A percentile compares a stretch with the other conserved stretches of the same genome.
phyloP scores from a whole-genome alignment of 164 flowering plant species.

The Vitis riparia region DNA sequence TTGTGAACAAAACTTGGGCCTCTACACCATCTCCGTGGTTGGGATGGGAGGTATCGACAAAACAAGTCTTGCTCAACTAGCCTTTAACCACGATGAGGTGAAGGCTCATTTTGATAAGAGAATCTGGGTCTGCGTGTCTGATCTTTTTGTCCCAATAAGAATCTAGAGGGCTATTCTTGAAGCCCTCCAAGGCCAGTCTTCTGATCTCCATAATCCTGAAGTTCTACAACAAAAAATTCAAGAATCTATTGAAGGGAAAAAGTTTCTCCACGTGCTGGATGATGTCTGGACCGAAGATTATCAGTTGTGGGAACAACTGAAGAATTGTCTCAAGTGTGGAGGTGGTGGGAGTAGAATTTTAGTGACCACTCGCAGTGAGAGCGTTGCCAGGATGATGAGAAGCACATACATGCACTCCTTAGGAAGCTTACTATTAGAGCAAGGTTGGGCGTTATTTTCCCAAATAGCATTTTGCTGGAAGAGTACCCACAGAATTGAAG shows the following conservation, averaged over 20 bases:
- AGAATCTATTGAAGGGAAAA: constrained; percentile 2
- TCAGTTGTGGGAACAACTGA: background rate
- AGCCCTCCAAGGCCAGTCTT: background rate
- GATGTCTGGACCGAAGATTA: background rate
- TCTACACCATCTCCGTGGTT: too few species aligned
- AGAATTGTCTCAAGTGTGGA: background rate
- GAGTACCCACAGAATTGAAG: background rate
- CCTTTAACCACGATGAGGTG: too few species aligned
- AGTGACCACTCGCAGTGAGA: background rate
- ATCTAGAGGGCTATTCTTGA: background rate
- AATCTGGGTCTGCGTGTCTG: too few species aligned
- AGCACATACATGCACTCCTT: background rate
- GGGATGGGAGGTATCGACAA: too few species aligned
- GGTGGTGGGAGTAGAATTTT: background rate
- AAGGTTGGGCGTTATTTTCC: background rate
- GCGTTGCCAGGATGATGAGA: background rate
- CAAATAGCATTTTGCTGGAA: background rate
- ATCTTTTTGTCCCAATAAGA: too few species aligned
- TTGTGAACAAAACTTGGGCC: too few species aligned
- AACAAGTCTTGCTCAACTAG: too few species aligned
- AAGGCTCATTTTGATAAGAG: too few species aligned
- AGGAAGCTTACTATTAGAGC: background rate
- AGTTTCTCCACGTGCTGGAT: background rate
- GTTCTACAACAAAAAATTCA: background rate
- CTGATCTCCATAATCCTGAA: too few species aligned